Evolutionary conservation across 2,329 filamentous ascomycete species (phyloP).

Genomic region (Talaromyces sp.): DNA sequence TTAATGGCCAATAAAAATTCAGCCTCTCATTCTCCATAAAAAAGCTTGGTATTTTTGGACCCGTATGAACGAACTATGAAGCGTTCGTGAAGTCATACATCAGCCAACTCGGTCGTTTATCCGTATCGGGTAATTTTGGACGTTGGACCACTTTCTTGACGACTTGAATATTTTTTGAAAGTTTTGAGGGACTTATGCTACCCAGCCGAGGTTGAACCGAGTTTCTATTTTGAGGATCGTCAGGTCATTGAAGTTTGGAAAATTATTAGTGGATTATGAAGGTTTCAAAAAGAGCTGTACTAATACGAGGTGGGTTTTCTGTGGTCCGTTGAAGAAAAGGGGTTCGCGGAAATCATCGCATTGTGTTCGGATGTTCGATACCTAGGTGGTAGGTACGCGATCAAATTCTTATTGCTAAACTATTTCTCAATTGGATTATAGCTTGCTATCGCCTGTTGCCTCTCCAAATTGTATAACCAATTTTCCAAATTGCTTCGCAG

Average conservation of each 20-base stretch:
- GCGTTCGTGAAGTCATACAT: neutral
- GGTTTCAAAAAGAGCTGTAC: neutral
- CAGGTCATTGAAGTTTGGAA: neutral
- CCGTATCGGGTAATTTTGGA: neutral
- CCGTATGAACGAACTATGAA: neutral
- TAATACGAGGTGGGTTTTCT: neutral
- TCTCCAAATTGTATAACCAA: constrained; percentile 70
- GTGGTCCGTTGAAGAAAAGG: neutral
- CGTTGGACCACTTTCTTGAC: neutral
- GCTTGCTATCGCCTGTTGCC: constrained; percentile 33
- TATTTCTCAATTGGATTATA: constrained; percentile 32
- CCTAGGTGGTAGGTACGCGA: constrained; percentile 38
- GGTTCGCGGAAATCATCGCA: neutral
- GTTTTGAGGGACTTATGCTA: neutral
- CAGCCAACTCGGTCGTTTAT: neutral
- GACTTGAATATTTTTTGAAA: too few relatives aligned
- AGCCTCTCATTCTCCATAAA: neutral
- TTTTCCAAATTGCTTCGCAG: constrained; percentile 86
- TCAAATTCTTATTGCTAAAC: neutral
- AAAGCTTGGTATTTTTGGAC: neutral
- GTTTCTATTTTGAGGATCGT: neutral
- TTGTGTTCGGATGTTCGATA: constrained; percentile 47
- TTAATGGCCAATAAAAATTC: neutral
- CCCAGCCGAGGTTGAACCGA: neutral
- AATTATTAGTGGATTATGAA: neutral